Percentiles rank a stretch among this genome's conserved stretches.
Conservation (phyloP, 352 stramenopile species). For the Globisporangium cylindrosporum region DNA sequence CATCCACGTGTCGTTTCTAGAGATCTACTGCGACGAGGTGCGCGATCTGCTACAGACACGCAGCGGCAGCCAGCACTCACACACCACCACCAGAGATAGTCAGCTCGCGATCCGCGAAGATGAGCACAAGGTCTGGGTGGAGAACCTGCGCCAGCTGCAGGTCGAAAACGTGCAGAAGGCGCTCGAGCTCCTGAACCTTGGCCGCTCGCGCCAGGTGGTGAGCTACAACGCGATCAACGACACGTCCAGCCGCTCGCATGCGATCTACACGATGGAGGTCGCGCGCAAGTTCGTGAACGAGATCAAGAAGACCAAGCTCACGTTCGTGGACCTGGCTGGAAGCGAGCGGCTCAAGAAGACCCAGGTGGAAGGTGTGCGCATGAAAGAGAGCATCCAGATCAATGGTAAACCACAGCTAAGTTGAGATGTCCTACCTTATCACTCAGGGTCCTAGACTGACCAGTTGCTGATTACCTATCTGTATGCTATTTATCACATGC, state of each 20-base stretch:
- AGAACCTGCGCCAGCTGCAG: slow-evolving; percentile 39
- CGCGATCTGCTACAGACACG: slow-evolving; percentile 81
- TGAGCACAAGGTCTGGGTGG: slow-evolving; percentile 35
- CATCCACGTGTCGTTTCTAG: slow-evolving; percentile 65
- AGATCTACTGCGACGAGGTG: slow-evolving; percentile 94
- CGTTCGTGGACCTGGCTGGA: slow-evolving; percentile 58
- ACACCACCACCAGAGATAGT: slow-evolving; percentile 12
- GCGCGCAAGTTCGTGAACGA: slow-evolving; percentile 35
- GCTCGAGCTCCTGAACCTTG: slow-evolving; percentile 42
- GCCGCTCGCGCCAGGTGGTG: slow-evolving; percentile 36
- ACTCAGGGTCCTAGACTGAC: neutral
- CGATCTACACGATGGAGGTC: slow-evolving; percentile 57
- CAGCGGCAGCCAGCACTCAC: neutral
- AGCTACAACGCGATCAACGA: slow-evolving; percentile 55
- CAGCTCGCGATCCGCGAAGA: slow-evolving; percentile 37
- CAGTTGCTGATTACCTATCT: no score
- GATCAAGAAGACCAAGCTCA: slow-evolving; percentile 54
- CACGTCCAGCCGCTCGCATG: slow-evolving; percentile 58
- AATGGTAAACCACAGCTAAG: slow-evolving; percentile 24
- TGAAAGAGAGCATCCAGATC: slow-evolving; percentile 63
- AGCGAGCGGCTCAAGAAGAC: slow-evolving; percentile 61
- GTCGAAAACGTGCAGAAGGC: slow-evolving; percentile 36
- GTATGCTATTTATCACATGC: neutral
- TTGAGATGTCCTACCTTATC: no score
- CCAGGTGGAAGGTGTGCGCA: slow-evolving; percentile 39